A percentile compares a stretch with the other conserved stretches of the same genome.
Evolutionary conservation across 768 basidiomycete species (phyloP).

Genomic region (Crucibulum laeve): DNA sequence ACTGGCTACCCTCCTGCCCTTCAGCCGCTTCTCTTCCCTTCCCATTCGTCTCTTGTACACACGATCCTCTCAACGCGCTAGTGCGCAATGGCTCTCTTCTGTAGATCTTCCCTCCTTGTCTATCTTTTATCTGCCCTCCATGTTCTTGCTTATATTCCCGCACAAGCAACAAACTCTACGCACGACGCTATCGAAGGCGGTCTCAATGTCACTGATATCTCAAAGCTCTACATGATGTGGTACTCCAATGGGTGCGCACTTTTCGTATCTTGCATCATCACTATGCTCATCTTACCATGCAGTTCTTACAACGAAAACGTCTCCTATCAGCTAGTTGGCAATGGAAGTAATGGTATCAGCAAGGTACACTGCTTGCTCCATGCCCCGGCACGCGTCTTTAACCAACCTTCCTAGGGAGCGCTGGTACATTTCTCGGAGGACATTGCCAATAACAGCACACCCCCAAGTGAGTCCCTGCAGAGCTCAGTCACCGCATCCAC

Average conservation of each 20-base stretch:
- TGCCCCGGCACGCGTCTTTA: conserved; percentile 1
- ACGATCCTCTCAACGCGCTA: conserved; percentile 2
- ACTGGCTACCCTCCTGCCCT: background rate
- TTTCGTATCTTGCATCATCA: background rate
- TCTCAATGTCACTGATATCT: conserved; percentile 51
- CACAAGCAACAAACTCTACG: conserved; percentile 66
- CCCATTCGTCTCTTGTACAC: background rate
- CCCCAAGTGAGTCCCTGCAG: conserved; percentile 36
- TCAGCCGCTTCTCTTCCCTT: background rate
- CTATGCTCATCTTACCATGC: conserved; percentile 5
- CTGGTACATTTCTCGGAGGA: conserved; percentile 81
- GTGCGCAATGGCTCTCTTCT: conserved; percentile 1
- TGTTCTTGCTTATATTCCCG: conserved; percentile 60
- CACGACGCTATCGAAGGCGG: conserved; percentile 32
- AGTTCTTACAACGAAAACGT: conserved; percentile 53
- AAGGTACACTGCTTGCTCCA: conserved; percentile 33
- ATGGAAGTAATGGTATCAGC: conserved; percentile 43
- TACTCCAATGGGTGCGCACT: conserved; percentile 42
- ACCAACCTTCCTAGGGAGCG: conserved; percentile 54
- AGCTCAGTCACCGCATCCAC: conserved; percentile 3
- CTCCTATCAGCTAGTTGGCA: conserved; percentile 55
- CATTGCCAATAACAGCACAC: conserved; percentile 38
- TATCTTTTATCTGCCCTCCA: conserved; percentile 4
- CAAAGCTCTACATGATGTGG: conserved; percentile 60
- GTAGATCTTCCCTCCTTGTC: background rate